Conservation (phyloP, 371 early-diverging fungal genomes). For the Mucor saturninus region DNA sequence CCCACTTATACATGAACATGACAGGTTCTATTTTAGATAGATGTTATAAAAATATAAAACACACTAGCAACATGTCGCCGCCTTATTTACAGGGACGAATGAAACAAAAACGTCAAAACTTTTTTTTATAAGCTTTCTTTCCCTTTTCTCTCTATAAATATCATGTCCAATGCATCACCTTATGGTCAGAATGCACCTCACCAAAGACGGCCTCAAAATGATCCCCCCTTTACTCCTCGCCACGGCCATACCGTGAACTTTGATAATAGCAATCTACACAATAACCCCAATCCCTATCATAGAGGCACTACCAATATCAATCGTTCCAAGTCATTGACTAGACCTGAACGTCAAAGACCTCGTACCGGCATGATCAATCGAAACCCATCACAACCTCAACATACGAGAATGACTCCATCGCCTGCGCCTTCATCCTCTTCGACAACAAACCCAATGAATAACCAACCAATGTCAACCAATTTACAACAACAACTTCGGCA, state of each 20-base stretch:
- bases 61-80: too few relatives aligned
- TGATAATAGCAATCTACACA: not conserved
- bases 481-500: conserved; percentile 36
- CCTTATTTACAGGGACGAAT: too few relatives aligned
- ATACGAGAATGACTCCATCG: not conserved
- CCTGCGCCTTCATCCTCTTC: too few relatives aligned
- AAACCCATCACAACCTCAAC: conserved; percentile 4
- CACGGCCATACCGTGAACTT: not conserved
- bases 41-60: too few relatives aligned
- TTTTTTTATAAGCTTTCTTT: not conserved
- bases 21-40: too few relatives aligned
- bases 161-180: not conserved
- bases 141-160: not conserved
- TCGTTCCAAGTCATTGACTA: conserved; percentile 43
- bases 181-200: not conserved
- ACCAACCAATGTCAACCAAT: conserved; percentile 42
- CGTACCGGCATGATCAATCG: conserved; percentile 27
- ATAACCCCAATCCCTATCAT: conserved; percentile 5
- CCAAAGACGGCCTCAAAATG: not conserved
- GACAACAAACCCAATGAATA: conserved; percentile 1
- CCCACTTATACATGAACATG: too few relatives aligned
- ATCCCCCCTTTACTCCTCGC: not conserved
- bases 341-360: conserved; percentile 55
- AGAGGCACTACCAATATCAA: conserved; percentile 10
- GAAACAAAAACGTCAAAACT: not conserved